Base-by-base conservation (phyloP, 1,284 basidiomycete species). In the Rhodofomes roseus region DNA sequence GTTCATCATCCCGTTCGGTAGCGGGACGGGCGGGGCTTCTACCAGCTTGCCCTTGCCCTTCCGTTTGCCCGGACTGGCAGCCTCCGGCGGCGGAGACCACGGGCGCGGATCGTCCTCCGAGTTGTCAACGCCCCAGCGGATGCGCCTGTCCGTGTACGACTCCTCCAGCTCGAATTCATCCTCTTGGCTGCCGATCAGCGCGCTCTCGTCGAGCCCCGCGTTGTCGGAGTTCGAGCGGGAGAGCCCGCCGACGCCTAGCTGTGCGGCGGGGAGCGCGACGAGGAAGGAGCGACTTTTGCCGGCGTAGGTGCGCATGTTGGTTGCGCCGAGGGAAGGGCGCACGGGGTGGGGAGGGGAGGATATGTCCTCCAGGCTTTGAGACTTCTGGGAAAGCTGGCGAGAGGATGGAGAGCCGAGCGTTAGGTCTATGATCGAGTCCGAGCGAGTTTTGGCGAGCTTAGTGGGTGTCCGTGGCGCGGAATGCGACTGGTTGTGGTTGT, bases 271-370 rank as follows among this genome's bases (percentile, higher is more conserved):
- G 14, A 89, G 71, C 8, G 82, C 74, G 8, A 89, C 79, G 12
- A 92, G 80, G 72, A 90, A 92, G 1, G 90, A 91, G 20, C 90
- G 87, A 34, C 86, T 89, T 60, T 79, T 79, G 16, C 89, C 88
- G 2, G 86, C 86, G 66, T 92, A 92, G 1, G 90, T 92, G 40
- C 82, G 79, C 4, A 82, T 76, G 50, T 76, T 75, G 20, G 73
- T 72, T 37, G 60, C 60, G 16, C 61, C 57, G 0, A 67, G 48
- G 0, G 63, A 37, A 2, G 71, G 66, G 4, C 69, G 70, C 51
- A 57, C 27, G 48, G 31, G 25, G 0, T 63, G 43, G 2, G 67
- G 61, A 1, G 70, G 67, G 16, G 68, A 68, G n/a, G 67, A 64
- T 4, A 67, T 27, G 27, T 66, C 65, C 11, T 68, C 64, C 1